These are phyloP conservation scores for Somion occarium DNA, from an alignment of 1,284 basidiomycete species.

Conservation along the genomic window DNA sequence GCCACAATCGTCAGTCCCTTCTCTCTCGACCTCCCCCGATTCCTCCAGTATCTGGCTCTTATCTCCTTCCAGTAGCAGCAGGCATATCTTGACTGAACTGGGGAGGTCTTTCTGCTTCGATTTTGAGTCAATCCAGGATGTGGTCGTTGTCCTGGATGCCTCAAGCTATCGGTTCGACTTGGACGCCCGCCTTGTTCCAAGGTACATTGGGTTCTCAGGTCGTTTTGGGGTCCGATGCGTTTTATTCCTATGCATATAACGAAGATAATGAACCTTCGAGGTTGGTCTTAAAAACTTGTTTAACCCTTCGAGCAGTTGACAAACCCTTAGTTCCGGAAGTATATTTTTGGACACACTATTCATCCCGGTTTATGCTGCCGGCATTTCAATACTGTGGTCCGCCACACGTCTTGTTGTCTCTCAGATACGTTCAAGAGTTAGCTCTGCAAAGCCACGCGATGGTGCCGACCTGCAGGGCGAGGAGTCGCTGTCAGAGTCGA, in stretches of 20 bases:
- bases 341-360: constrained; percentile 3
- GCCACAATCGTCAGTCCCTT: not conserved
- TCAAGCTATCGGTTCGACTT: not conserved
- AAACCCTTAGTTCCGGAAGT: not conserved
- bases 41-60: no score
- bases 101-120: not conserved
- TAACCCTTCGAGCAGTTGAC: not conserved
- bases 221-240: not conserved
- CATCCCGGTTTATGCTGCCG: constrained; percentile 15
- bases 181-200: not conserved
- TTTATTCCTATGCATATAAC: not conserved
- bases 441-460: not conserved
- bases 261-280: not conserved
- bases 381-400: constrained; percentile 10
- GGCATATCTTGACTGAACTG: no score
- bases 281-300: not conserved
- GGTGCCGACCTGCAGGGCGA: not conserved
- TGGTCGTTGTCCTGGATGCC: not conserved
- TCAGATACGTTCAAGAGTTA: not conserved
- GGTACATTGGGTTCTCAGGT: not conserved
- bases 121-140: not conserved
- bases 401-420: constrained; percentile 6
- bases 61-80: no score
- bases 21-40: no score
- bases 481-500: not conserved